A percentile compares a stretch with the other conserved stretches of the same genome.
Evolutionary conservation across 2,329 filamentous ascomycete species (phyloP).

Genomic region (Sporothrix luriei): DNA sequence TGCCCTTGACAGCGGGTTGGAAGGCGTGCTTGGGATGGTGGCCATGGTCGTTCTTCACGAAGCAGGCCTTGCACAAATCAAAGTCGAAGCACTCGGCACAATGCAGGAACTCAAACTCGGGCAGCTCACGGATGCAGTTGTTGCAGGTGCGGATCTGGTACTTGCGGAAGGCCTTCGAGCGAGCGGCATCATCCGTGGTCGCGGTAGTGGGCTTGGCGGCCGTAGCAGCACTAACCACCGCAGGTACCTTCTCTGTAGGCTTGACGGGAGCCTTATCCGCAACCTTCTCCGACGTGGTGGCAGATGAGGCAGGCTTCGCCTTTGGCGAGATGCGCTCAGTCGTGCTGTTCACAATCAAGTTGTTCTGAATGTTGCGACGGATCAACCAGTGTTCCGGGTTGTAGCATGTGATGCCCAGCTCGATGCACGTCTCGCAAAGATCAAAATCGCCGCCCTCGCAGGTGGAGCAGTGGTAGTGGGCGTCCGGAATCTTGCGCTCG

Average conservation of each 20-base stretch:
- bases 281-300: not conserved
- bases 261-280: constrained; percentile 15
- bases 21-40: constrained; percentile 90
- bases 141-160: constrained; percentile 66
- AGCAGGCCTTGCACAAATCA: constrained; percentile 86
- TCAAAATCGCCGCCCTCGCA: constrained; percentile 96
- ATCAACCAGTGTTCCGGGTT: constrained; percentile 88
- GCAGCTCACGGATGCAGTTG: constrained; percentile 66
- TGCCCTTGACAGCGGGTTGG: constrained; percentile 65
- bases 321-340: constrained; percentile 79
- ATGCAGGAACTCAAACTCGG: constrained; percentile 79
- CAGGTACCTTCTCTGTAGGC: constrained; percentile 16
- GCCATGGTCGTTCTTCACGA: constrained; percentile 74
- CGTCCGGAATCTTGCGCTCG: constrained; percentile 72
- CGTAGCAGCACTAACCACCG: not conserved
- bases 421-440: constrained; percentile 79
- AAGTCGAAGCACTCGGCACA: constrained; percentile 86
- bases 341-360: constrained; percentile 78
- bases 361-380: constrained; percentile 80
- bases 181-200: not conserved
- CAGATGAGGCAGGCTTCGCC: constrained; percentile 43
- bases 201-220: not conserved
- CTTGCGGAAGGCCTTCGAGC: constrained; percentile 4
- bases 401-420: constrained; percentile 73
- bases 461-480: constrained; percentile 91